phyloP scores from a whole-genome alignment of 176 grass and related monocot species.

The Ananas comosus region DNA sequence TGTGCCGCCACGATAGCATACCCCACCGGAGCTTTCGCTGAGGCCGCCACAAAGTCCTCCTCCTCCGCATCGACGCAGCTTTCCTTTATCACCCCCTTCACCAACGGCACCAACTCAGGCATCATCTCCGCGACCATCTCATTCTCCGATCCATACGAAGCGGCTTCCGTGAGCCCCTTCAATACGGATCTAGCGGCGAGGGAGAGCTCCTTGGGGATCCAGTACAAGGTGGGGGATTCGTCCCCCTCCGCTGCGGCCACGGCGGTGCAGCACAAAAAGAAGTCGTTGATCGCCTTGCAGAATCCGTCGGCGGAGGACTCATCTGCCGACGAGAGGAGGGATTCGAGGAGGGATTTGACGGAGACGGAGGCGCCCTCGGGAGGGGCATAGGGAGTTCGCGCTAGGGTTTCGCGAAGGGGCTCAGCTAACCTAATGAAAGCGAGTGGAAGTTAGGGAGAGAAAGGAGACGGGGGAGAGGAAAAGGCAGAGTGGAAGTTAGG shows the following conservation, averaged over 20 bases:
- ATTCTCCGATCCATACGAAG: conserved; percentile 22
- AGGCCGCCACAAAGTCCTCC: conserved; percentile 29
- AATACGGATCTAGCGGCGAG: conserved; percentile 16
- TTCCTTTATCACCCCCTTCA: conserved; percentile 54
- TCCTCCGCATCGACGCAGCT: conserved; percentile 45
- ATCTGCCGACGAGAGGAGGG: conserved; percentile 35
- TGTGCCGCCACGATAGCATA: conserved; percentile 49
- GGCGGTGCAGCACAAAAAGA: conserved; percentile 59
- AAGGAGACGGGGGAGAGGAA: background rate
- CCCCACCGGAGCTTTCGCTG: conserved; percentile 45
- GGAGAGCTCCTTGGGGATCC: conserved; percentile 43
- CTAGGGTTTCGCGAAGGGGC: conserved; percentile 34
- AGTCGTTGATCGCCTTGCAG: conserved; percentile 25
- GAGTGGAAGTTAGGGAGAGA: background rate
- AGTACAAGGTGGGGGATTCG: conserved; percentile 50
- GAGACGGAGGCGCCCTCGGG: conserved; percentile 41
- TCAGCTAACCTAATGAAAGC: conserved; percentile 11
- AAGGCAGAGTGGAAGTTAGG: background rate
- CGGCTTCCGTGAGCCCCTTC: conserved; percentile 26
- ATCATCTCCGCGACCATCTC: conserved; percentile 44
- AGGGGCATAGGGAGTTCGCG: conserved; percentile 36
- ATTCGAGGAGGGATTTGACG: conserved; percentile 45
- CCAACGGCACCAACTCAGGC: conserved; percentile 34
- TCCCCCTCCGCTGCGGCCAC: conserved; percentile 21
- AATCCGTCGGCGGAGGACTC: background rate